Evolutionary conservation across 2,329 filamentous ascomycete species (phyloP).

Genomic region (Bipolaris gigantea): DNA sequence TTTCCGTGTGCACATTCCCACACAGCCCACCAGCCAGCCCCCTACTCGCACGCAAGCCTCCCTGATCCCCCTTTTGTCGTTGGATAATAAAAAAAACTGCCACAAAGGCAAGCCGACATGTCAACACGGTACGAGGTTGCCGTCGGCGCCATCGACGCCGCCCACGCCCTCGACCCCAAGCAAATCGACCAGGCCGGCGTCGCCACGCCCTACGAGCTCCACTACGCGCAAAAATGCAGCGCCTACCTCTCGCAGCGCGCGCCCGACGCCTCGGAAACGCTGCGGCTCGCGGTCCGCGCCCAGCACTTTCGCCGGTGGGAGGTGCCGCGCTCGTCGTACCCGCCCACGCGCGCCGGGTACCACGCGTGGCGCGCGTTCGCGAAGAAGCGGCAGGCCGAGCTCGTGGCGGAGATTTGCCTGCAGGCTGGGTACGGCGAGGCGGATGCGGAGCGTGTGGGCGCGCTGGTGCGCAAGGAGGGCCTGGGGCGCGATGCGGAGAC

Average conservation of each 20-base stretch:
- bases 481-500: conserved; percentile 66
- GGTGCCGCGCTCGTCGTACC: conserved; percentile 71
- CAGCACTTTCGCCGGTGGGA: conserved; percentile 89
- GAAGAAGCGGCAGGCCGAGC: conserved; percentile 70
- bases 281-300: conserved; percentile 77
- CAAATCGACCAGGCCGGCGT: conserved; percentile 50
- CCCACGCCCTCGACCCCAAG: conserved; percentile 69
- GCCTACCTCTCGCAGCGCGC: conserved; percentile 65
- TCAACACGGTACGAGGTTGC: conserved; percentile 49
- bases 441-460: conserved; percentile 64
- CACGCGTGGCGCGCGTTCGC: conserved; percentile 76
- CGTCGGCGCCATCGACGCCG: conserved; percentile 71
- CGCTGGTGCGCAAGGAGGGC: conserved; percentile 78
- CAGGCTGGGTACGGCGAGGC: conserved; percentile 54
- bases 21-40: background rate
- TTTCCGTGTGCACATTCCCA: background rate
- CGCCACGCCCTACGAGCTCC: conserved; percentile 71
- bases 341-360: conserved; percentile 75
- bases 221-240: conserved; percentile 81
- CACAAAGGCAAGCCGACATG: conserved; percentile 6
- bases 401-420: conserved; percentile 58
- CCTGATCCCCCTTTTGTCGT: background rate
- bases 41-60: background rate
- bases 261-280: conserved; percentile 64
- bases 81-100: background rate